phyloP scores from a whole-genome alignment of 176 grass and related monocot species.

The Cenchrus purpureus region DNA sequence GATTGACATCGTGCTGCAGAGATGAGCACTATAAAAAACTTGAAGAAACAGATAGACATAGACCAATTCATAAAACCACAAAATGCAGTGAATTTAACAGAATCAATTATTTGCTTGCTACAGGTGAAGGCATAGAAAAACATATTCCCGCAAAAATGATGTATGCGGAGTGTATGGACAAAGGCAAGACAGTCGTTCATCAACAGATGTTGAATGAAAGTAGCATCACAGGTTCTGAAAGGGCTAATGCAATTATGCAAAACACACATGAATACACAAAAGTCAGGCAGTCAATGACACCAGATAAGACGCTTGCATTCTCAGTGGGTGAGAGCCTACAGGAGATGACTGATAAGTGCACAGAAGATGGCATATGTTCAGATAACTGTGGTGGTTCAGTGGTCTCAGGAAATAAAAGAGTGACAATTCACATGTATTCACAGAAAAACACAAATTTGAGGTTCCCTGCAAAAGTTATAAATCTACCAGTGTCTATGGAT shows the following conservation, averaged over 20 bases:
- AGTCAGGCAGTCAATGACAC: conserved; percentile 21
- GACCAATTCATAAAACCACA: background rate
- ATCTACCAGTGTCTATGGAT: conserved; percentile 68
- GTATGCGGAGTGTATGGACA: background rate
- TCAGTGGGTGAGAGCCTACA: background rate
- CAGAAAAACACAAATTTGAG: conserved; percentile 23
- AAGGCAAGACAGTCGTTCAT: conserved; percentile 23
- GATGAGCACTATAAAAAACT: background rate
- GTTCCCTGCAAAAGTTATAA: conserved; percentile 67
- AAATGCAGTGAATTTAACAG: conserved; percentile 2
- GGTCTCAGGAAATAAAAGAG: conserved; percentile 56
- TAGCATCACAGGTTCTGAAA: conserved; percentile 31
- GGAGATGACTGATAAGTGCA: conserved; percentile 27
- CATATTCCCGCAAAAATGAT: background rate
- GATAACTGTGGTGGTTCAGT: conserved; percentile 16
- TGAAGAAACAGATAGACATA: background rate
- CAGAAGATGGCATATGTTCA: conserved; percentile 1
- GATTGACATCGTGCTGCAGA: background rate
- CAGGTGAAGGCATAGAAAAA: conserved; percentile 21
- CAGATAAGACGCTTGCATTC: conserved; percentile 1
- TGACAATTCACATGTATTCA: conserved; percentile 55
- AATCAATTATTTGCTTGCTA: conserved; percentile 8
- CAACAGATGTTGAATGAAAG: conserved; percentile 26
- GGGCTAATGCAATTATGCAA: conserved; percentile 11
- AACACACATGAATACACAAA: background rate